Evolutionary conservation across 108 stramenopile species (phyloP).

Genomic region (Fistulifera solaris): DNA sequence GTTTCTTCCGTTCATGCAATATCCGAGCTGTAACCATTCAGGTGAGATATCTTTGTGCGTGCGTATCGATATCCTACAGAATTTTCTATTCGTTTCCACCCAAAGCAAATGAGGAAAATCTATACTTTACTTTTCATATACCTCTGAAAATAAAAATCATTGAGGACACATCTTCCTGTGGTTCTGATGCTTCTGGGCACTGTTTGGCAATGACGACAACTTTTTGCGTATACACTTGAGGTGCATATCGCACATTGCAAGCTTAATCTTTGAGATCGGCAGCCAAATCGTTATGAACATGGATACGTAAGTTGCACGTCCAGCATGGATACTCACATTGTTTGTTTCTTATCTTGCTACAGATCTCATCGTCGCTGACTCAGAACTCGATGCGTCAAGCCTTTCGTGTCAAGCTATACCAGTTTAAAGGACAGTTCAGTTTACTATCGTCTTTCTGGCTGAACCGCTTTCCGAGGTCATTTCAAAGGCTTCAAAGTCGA

Average conservation of each 20-base stretch:
- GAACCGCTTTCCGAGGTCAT: no score
- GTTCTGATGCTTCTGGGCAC: constrained; percentile 43
- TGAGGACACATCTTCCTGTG: constrained; percentile 63
- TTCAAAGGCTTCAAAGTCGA: no score
- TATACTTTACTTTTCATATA: constrained; percentile 43
- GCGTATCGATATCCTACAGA: neutral
- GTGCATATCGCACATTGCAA: constrained; percentile 19
- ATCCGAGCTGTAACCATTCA: no score
- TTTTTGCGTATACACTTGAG: constrained; percentile 31
- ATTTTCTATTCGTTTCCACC: neutral
- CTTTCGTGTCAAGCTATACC: no score
- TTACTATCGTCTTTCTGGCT: no score
- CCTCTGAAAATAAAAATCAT: constrained; percentile 8
- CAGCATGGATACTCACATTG: no score
- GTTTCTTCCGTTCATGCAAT: neutral
- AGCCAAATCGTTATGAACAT: constrained; percentile 26
- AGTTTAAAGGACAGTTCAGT: no score
- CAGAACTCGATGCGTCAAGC: no score
- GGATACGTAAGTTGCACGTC: no score
- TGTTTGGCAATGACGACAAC: constrained; percentile 48
- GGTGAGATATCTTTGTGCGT: neutral
- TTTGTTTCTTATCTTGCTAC: no score
- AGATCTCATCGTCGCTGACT: no score
- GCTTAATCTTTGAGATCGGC: constrained; percentile 75
- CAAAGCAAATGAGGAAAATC: constrained; percentile 44